These are phyloP conservation scores for Ramichloridium luteum DNA, from an alignment of 2,329 filamentous ascomycete genomes.

Conservation along the genomic window DNA sequence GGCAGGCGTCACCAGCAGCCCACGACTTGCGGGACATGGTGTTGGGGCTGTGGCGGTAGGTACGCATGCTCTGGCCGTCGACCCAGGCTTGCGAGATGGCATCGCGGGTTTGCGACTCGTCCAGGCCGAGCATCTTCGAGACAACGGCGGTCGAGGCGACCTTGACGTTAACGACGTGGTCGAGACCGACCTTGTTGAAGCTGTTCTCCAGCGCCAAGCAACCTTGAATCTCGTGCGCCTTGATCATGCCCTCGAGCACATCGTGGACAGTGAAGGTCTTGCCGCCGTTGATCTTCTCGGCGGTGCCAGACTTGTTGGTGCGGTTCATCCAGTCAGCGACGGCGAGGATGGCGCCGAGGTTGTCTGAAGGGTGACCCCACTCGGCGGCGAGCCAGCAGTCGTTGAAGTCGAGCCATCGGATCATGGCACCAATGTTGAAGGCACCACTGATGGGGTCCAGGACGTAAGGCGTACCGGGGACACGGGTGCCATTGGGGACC, in stretches of 20 bases:
- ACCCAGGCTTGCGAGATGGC: constrained; percentile 96
- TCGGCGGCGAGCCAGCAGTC: constrained; percentile 99
- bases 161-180: constrained; percentile 97
- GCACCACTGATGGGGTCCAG: constrained; percentile 91
- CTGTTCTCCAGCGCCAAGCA: constrained; percentile 95
- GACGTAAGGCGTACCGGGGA: constrained; percentile 85
- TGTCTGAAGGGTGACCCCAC: constrained; percentile 98
- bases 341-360: constrained; percentile 89
- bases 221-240: constrained; percentile 97
- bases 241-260: constrained; percentile 86
- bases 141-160: constrained; percentile 90
- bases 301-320: constrained; percentile 72
- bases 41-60: constrained; percentile 94
- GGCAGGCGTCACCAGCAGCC: constrained; percentile 96
- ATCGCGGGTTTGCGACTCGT: constrained; percentile 82
- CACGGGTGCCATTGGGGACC: constrained; percentile 82
- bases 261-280: constrained; percentile 83
- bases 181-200: constrained; percentile 95
- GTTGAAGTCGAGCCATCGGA: constrained; percentile 99
- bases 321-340: constrained; percentile 96
- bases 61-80: constrained; percentile 88
- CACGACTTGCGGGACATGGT: constrained; percentile 99
- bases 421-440: constrained; percentile 98
- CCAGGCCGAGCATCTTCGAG: constrained; percentile 85
- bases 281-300: constrained; percentile 49